Evolutionary conservation across 176 grass and related monocot genomes (phyloP), one percentile per base, ranked within the genome.

Genomic region (Coix lacrymajobi): DNA sequence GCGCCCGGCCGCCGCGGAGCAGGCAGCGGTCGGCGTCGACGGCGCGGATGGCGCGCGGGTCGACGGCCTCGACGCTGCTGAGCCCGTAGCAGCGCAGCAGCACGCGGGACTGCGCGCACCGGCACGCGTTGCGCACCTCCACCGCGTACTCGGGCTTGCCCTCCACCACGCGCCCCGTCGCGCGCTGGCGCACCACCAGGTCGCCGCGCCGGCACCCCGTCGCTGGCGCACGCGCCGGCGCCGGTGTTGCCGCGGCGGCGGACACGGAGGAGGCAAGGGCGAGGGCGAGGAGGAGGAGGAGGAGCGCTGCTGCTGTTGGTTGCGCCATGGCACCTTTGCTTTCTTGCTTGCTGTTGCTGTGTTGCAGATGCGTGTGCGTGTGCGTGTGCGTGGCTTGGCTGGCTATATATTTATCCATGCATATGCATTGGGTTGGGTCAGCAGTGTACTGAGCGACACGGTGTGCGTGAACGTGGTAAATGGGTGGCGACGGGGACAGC

Each of bases 51-150:
- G 83, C 83, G 46, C 46, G 71, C 48, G 86, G 83, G 83, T 88
- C 86, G 5, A 88, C 90, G 9, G 79, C 25, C 78, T 83, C 86
- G 5, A 88, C 86, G 74, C 86, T 92, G 79, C 86, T 88, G 25
- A 92, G 86, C 3, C 86, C 90, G 73, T 83, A 88, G 82, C 90
- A 92, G 7, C 81, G 78, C 11, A 92, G 64, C 65, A 88, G 16
- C 60, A 92, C 86, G 17, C 83, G 58, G 14, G 83, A 92, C 79
- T 80, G 74, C 60, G 86, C 65, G 82, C 86, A 92, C 25, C 78
- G 60, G 83, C 90, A 92, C 31, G 63, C 69, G 90, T 92, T 92
- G 25, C 51, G 70, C 74, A 92, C 83, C 33, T 67, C 79, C 30
- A 92, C 90, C 57, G 52, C 73, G 73, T 83, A 90, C 83, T 90